phyloP scores from a whole-genome alignment of 2,329 filamentous ascomycete genomes.

The Aspergillus pseudoviridinutans region DNA sequence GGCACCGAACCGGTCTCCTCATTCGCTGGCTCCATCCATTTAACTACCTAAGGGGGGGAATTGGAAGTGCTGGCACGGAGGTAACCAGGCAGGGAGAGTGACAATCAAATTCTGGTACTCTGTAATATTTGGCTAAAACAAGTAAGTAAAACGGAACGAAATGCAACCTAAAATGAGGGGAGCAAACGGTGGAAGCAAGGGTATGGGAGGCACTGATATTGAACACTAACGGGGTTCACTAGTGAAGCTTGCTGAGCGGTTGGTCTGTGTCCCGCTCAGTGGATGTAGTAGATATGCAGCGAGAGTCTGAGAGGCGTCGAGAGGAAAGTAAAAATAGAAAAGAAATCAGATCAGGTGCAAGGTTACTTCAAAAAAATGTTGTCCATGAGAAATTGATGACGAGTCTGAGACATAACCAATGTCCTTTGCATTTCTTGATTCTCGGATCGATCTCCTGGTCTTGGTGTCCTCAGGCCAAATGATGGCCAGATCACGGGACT shows the following conservation, averaged over 20 bases:
- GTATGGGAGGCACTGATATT: neutral
- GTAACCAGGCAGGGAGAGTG: neutral
- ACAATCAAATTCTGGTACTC: neutral
- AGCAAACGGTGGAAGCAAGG: conserved; percentile 4
- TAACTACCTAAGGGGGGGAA: conserved; percentile 20
- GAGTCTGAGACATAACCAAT: neutral
- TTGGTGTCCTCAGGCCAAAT: neutral
- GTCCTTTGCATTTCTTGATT: neutral
- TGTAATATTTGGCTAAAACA: conserved; percentile 7
- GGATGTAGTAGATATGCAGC: too few relatives aligned
- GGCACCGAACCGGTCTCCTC: conserved; percentile 33
- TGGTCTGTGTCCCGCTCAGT: neutral
- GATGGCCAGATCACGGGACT: neutral
- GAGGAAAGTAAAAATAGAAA: neutral
- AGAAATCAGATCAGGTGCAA: neutral
- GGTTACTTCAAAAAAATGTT: neutral
- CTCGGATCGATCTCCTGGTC: neutral
- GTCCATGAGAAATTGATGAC: neutral
- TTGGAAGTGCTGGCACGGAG: conserved; percentile 5
- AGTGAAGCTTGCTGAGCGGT: neutral
- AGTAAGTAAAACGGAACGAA: conserved; percentile 12
- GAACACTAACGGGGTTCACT: neutral
- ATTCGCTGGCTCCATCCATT: conserved; percentile 42
- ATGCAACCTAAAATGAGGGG: conserved; percentile 10
- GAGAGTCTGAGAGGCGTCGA: neutral